These are phyloP conservation scores for Trametes punicea DNA, from an alignment of 768 basidiomycete genomes.

Conservation along the genomic window DNA sequence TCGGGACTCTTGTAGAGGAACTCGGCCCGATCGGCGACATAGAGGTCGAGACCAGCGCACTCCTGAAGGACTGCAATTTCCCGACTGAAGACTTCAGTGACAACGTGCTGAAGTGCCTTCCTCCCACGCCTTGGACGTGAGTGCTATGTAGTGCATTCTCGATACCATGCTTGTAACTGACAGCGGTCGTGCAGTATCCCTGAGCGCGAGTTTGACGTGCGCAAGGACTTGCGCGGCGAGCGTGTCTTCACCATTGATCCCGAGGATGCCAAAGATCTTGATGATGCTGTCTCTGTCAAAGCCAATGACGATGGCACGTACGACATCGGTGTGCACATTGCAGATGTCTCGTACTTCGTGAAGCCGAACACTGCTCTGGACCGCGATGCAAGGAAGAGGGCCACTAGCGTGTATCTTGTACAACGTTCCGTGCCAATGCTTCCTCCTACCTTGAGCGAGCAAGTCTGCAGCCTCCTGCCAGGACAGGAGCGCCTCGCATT, in stretches of 20 bases:
- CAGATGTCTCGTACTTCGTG: conserved; percentile 94
- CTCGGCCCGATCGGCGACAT: conserved; percentile 98
- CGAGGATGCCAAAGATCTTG: conserved; percentile 82
- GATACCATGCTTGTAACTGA: too few relatives aligned
- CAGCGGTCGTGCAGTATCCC: conserved; percentile 69
- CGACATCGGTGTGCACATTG: conserved; percentile 92
- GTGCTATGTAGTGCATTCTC: conserved; percentile 35
- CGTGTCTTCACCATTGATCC: conserved; percentile 95
- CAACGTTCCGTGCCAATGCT: conserved; percentile 98
- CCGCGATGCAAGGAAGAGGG: conserved; percentile 95
- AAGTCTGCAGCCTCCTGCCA: conserved; percentile 88
- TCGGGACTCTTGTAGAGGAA: conserved; percentile 97
- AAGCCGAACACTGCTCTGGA: conserved; percentile 96
- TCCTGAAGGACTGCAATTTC: conserved; percentile 99
- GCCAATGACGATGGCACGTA: conserved; percentile 88
- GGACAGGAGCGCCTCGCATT: conserved; percentile 89
- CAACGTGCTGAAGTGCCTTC: conserved; percentile 91
- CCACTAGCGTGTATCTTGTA: conserved; percentile 94
- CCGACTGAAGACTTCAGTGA: conserved; percentile 97
- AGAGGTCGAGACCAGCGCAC: conserved; percentile 95
- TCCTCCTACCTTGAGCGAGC: conserved; percentile 88
- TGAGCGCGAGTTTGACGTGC: conserved; percentile 81
- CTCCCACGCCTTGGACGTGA: conserved; percentile 92
- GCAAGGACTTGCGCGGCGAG: conserved; percentile 82
- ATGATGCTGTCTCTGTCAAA: conserved; percentile 92